Conservation (phyloP, 768 basidiomycete genomes). For the Mycena galopus region DNA sequence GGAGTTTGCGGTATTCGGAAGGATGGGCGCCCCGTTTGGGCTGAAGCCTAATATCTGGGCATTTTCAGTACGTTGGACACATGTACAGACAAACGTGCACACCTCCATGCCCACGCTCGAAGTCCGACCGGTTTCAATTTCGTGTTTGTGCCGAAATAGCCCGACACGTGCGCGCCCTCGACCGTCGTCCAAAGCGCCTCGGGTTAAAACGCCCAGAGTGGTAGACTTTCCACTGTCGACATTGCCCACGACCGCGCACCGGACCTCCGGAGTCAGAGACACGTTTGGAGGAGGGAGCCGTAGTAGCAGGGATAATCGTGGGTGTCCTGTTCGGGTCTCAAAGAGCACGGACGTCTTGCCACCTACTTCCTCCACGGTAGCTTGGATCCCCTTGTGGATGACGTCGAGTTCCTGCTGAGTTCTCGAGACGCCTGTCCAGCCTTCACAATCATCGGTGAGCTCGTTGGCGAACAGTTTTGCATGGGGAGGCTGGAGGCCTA, state of each 20-base stretch:
- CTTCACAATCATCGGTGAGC: conserved; percentile 57
- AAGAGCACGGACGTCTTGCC: conserved; percentile 79
- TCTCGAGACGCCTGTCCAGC: conserved; percentile 67
- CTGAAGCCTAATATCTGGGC: conserved; percentile 89
- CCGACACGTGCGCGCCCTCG: conserved; percentile 87
- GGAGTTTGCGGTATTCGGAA: conserved; percentile 72
- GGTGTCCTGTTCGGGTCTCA: conserved; percentile 58
- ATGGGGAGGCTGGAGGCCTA: conserved; percentile 77
- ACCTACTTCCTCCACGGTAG: conserved; percentile 80
- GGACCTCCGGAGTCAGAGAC: conserved; percentile 88
- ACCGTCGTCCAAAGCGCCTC: conserved; percentile 88
- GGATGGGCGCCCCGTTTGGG: conserved; percentile 79
- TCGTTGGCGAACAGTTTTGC: conserved; percentile 69
- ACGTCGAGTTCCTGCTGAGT: conserved; percentile 65
- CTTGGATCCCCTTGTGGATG: conserved; percentile 59
- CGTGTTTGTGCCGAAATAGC: conserved; percentile 97
- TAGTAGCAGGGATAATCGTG: conserved; percentile 72
- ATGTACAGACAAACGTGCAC: conserved; percentile 32
- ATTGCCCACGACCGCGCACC: conserved; percentile 96
- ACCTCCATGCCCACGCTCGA: conserved; percentile 98
- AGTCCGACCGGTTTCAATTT: conserved; percentile 95
- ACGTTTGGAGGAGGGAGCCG: conserved; percentile 84
- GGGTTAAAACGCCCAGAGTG: conserved; percentile 93
- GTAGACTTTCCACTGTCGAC: conserved; percentile 96
- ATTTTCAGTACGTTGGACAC: conserved; percentile 5